Evolutionary conservation across 345 rosid genomes (phyloP).

Genomic region (Clarkia xantiana): DNA sequence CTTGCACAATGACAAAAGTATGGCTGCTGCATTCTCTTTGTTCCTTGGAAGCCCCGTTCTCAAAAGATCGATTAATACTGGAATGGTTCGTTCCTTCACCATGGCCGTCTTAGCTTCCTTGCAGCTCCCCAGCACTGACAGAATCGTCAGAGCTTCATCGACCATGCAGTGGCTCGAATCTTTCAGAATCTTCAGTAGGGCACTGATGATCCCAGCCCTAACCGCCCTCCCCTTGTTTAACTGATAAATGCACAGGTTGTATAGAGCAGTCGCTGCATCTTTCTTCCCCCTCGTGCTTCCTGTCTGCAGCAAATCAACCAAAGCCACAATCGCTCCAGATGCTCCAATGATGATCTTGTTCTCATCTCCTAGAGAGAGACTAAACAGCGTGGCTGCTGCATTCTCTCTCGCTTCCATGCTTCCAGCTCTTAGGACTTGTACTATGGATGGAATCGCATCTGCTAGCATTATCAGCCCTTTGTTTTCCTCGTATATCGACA

Average conservation of each 20-base stretch:
- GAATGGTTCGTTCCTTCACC: constrained; percentile 48
- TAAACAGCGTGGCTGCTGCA: constrained; percentile 89
- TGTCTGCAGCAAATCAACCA: constrained; percentile 54
- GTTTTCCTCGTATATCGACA: constrained; percentile 72
- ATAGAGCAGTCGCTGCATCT: constrained; percentile 90
- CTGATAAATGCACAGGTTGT: constrained; percentile 69
- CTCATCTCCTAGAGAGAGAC: constrained; percentile 79
- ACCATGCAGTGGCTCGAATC: constrained; percentile 55
- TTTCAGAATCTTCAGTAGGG: constrained; percentile 52
- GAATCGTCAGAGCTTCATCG: constrained; percentile 65
- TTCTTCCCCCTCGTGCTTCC: constrained; percentile 80
- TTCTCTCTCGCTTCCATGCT: constrained; percentile 83
- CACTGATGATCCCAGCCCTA: constrained; percentile 60
- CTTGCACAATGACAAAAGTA: constrained; percentile 73
- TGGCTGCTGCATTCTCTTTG: constrained; percentile 79
- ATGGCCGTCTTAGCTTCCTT: constrained; percentile 61
- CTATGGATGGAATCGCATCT: constrained; percentile 69
- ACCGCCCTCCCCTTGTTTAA: constrained; percentile 87
- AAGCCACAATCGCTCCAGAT: constrained; percentile 69
- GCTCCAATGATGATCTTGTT: constrained; percentile 87
- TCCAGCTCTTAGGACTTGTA: constrained; percentile 76
- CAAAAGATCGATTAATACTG: constrained; percentile 44
- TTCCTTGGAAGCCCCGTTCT: constrained; percentile 51
- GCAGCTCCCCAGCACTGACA: constrained; percentile 65
- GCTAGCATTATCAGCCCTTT: constrained; percentile 76